Percentiles rank a stretch among this genome's conserved stretches.
These are phyloP conservation scores for Heterobasidion parviporum DNA, from an alignment of 1,284 basidiomycete species.

Conservation along the genomic window DNA sequence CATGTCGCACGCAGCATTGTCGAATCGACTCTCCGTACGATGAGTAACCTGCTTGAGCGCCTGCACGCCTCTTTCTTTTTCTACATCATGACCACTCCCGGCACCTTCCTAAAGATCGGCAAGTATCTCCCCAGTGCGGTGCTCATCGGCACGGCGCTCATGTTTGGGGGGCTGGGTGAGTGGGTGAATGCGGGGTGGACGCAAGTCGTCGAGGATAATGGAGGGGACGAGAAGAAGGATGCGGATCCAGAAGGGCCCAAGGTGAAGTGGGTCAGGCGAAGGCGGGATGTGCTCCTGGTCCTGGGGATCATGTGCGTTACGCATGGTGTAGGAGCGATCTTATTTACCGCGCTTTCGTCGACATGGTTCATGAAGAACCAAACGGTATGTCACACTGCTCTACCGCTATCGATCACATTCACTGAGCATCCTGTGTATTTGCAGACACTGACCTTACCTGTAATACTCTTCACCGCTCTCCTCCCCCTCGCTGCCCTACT, in stretches of 20 bases:
- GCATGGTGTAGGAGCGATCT: constrained; percentile 39
- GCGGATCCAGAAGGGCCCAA: background rate
- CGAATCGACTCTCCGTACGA: constrained; percentile 82
- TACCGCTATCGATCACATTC: constrained; percentile 4
- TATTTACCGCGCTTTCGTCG: constrained; percentile 39
- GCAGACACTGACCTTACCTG: background rate
- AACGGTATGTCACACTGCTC: constrained; percentile 24
- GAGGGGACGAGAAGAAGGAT: constrained; percentile 15
- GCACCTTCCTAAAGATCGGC: constrained; percentile 84
- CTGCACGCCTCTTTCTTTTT: constrained; percentile 96
- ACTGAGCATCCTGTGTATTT: background rate
- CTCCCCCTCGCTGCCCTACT: constrained; percentile 17
- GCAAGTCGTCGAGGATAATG: constrained; percentile 16
- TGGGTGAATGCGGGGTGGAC: constrained; percentile 68
- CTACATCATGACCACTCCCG: constrained; percentile 73
- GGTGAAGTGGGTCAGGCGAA: constrained; percentile 26
- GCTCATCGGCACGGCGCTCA: constrained; percentile 73
- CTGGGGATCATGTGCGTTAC: constrained; percentile 46
- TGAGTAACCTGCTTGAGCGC: constrained; percentile 89
- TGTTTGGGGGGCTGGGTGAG: constrained; percentile 67
- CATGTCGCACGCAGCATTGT: constrained; percentile 43
- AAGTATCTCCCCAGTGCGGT: constrained; percentile 83
- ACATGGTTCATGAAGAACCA: constrained; percentile 30
- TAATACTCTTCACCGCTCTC: background rate
- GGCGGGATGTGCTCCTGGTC: constrained; percentile 41